A percentile compares a stretch with the other conserved stretches of the same genome.
Evolutionary conservation across 2,329 filamentous ascomycete species (phyloP).

Genomic region (Colletotrichum melonis): DNA sequence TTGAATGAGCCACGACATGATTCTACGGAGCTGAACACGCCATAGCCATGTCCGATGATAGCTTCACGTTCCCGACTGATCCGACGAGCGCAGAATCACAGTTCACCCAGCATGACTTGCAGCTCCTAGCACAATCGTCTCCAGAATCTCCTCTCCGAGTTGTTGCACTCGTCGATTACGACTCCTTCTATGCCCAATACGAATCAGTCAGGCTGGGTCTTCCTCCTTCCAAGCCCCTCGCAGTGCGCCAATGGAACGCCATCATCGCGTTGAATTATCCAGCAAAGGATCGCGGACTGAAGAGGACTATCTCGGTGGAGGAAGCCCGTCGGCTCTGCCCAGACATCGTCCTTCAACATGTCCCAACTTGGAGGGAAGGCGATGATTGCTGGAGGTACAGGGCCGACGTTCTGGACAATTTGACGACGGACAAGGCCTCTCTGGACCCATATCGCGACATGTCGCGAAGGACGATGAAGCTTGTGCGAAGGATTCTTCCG

Average conservation of each 20-base stretch:
- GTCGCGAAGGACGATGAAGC: not conserved
- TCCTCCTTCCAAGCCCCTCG: not conserved
- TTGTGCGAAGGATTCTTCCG: conserved; percentile 25
- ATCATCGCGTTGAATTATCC: conserved; percentile 22
- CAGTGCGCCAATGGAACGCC: conserved; percentile 22
- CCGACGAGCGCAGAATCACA: not conserved
- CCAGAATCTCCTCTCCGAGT: conserved; percentile 5
- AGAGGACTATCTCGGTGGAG: not conserved
- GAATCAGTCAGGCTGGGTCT: conserved; percentile 75
- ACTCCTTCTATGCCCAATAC: conserved; percentile 96
- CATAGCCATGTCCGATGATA: not conserved
- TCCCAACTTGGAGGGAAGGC: conserved; percentile 57
- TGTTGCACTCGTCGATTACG: conserved; percentile 93
- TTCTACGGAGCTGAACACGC: not conserved
- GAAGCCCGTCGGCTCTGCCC: conserved; percentile 13
- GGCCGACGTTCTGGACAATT: conserved; percentile 5
- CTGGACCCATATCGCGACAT: conserved; percentile 1
- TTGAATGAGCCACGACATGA: not conserved
- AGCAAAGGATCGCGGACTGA: not conserved
- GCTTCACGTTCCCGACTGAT: not conserved
- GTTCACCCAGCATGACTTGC: not conserved
- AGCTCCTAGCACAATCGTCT: not conserved
- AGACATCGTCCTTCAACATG: conserved; percentile 78
- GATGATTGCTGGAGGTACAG: conserved; percentile 11
- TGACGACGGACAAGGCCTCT: conserved; percentile 14